A percentile compares a stretch with the other conserved stretches of the same genome.
These are phyloP conservation scores for Globisporangium emineosum DNA, from an alignment of 352 stramenopile genomes.

Conservation along the genomic window DNA sequence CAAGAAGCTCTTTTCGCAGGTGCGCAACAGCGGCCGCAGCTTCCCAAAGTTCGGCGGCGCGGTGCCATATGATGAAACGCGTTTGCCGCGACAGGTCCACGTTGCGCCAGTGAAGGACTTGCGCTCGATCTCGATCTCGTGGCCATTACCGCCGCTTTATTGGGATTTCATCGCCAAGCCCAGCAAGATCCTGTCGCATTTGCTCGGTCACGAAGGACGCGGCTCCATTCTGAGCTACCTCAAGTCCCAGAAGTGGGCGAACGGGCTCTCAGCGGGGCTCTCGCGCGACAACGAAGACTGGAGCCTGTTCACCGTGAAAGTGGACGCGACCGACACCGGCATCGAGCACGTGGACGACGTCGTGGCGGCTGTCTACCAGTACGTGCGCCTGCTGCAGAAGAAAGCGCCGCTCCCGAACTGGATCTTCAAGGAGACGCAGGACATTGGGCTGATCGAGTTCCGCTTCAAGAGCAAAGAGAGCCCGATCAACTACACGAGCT, in stretches of 20 bases:
- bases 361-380: slow-evolving; percentile 61
- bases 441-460: slow-evolving; percentile 57
- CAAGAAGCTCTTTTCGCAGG: slow-evolving; percentile 66
- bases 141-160: slow-evolving; percentile 51
- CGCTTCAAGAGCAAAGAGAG: slow-evolving; percentile 80
- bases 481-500: slow-evolving; percentile 65
- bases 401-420: slow-evolving; percentile 25
- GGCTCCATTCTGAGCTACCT: slow-evolving; percentile 92
- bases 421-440: slow-evolving; percentile 70
- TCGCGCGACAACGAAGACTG: slow-evolving; percentile 72
- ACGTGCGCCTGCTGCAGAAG: slow-evolving; percentile 52
- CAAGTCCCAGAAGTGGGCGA: slow-evolving; percentile 76
- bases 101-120: slow-evolving; percentile 70
- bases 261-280: slow-evolving; percentile 66
- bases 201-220: slow-evolving; percentile 93
- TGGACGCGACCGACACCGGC: slow-evolving; percentile 65
- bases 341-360: slow-evolving; percentile 63
- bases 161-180: slow-evolving; percentile 63
- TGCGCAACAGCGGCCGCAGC: slow-evolving; percentile 68
- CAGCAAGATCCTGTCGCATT: slow-evolving; percentile 86
- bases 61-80: slow-evolving; percentile 46
- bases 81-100: slow-evolving; percentile 41
- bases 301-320: slow-evolving; percentile 58
- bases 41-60: slow-evolving; percentile 50
- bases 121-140: slow-evolving; percentile 69